These are phyloP conservation scores for Theileria orientalis DNA, from an alignment of 169 alveolate species.

Conservation along the genomic window DNA sequence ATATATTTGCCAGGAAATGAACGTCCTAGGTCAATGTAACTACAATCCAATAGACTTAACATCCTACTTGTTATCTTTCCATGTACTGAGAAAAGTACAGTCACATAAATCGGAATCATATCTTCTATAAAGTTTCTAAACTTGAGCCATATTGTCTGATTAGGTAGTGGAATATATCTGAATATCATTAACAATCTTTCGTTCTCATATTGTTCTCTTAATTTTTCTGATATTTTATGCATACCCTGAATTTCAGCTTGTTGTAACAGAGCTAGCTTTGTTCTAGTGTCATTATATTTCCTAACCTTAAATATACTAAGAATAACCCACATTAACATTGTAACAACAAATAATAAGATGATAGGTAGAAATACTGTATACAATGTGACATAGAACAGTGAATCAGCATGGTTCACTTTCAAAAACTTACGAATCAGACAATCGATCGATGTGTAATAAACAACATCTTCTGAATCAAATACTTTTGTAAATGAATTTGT, in stretches of 20 bases:
- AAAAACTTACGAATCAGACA: constrained; percentile 72
- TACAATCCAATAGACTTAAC: constrained; percentile 81
- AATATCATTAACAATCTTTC: constrained; percentile 79
- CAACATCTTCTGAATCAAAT: constrained; percentile 18
- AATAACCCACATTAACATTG: constrained; percentile 70
- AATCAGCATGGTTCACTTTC: constrained; percentile 68
- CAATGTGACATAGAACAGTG: constrained; percentile 78
- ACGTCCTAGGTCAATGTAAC: constrained; percentile 61
- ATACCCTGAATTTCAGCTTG: constrained; percentile 60
- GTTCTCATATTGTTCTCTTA: constrained; percentile 68
- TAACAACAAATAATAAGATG: constrained; percentile 65
- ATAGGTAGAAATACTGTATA: constrained; percentile 73
- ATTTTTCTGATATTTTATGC: constrained; percentile 47
- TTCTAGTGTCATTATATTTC: constrained; percentile 5
- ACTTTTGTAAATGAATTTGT: constrained; percentile 17
- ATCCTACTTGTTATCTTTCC: constrained; percentile 75
- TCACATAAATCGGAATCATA: constrained; percentile 84
- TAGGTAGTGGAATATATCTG: constrained; percentile 76
- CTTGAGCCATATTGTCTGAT: constrained; percentile 64
- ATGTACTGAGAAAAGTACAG: constrained; percentile 79
- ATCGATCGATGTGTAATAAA: constrained; percentile 60
- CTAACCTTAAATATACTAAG: constrained; percentile 32
- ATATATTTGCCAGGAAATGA: constrained; percentile 71
- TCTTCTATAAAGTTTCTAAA: constrained; percentile 76
- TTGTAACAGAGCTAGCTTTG: constrained; percentile 42